Evolutionary conservation across 345 rosid species (phyloP).

Genomic region (Orychophragmus violaceus): DNA sequence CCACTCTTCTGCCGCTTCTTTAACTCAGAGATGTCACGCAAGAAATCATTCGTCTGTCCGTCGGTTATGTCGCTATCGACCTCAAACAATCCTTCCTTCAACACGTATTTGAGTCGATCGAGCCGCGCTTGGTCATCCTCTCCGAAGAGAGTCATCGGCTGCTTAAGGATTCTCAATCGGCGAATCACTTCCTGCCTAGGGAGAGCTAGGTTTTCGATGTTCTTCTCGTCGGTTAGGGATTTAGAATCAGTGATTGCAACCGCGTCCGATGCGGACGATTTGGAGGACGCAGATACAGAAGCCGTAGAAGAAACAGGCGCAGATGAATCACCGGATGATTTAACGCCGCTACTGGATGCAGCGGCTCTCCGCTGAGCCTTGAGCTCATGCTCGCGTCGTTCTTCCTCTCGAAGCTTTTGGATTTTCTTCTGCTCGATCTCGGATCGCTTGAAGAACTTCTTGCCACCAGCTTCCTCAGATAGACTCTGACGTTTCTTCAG

Average conservation of each 20-base stretch:
- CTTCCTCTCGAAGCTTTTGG: constrained; percentile 85
- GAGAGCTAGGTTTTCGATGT: constrained; percentile 69
- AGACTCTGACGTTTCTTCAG: constrained; percentile 60
- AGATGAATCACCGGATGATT: constrained; percentile 9
- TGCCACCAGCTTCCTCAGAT: constrained; percentile 69
- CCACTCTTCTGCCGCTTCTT: constrained; percentile 93
- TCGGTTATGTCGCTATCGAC: constrained; percentile 90
- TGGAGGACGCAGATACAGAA: too few relatives aligned
- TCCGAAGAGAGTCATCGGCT: constrained; percentile 89
- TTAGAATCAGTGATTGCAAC: constrained; percentile 46
- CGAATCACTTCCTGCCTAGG: constrained; percentile 88
- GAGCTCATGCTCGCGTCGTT: constrained; percentile 77
- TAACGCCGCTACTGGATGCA: constrained; percentile 22
- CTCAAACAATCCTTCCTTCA: constrained; percentile 82
- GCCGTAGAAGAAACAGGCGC: constrained; percentile 31
- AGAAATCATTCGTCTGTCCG: constrained; percentile 94
- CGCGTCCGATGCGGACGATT: constrained; percentile 33
- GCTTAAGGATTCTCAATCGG: constrained; percentile 83
- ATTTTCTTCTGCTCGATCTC: constrained; percentile 84
- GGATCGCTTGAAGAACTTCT: constrained; percentile 72
- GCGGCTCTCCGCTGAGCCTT: constrained; percentile 51
- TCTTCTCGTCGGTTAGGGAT: constrained; percentile 68
- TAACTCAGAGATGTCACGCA: constrained; percentile 84
- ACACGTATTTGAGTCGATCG: constrained; percentile 70
- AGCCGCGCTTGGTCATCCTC: constrained; percentile 86